A percentile compares a stretch with the other conserved stretches of the same genome.
Conservation (phyloP, 352 stramenopile genomes). For the Halophytophthora polymorphica region DNA sequence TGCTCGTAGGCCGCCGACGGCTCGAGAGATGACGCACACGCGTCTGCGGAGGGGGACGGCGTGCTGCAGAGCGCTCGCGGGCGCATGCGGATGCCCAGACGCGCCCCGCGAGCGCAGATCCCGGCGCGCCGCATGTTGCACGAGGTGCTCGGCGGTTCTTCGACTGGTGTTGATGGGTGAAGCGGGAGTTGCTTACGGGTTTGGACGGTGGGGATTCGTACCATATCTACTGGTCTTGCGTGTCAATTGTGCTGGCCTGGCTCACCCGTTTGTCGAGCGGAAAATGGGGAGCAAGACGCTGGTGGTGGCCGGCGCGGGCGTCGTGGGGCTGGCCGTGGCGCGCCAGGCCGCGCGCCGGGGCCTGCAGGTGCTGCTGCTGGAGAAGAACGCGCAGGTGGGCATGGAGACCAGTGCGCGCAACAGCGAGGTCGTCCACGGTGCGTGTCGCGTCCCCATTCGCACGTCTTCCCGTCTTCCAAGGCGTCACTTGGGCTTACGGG, state of each 20-base stretch:
- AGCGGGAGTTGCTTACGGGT: too few relatives aligned
- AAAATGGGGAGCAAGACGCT: constrained; percentile 44
- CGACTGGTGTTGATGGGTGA: too few relatives aligned
- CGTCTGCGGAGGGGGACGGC: too few relatives aligned
- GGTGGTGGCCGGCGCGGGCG: constrained; percentile 66
- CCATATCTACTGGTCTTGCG: neutral
- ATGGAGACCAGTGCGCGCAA: constrained; percentile 90
- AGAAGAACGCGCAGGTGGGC: constrained; percentile 79
- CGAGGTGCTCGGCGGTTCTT: too few relatives aligned
- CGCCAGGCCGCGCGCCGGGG: constrained; percentile 49
- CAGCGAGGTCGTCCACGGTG: constrained; percentile 95
- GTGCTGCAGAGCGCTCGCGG: too few relatives aligned
- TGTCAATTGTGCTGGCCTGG: neutral
- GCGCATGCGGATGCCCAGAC: too few relatives aligned
- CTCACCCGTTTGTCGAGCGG: neutral
- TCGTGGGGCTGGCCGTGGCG: constrained; percentile 76
- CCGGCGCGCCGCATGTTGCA: too few relatives aligned
- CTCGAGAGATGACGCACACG: neutral
- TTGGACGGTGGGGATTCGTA: too few relatives aligned
- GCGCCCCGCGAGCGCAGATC: too few relatives aligned
- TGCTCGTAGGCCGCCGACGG: constrained; percentile 34
- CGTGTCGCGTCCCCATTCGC: constrained; percentile 3
- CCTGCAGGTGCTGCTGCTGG: constrained; percentile 84
- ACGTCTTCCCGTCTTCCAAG: constrained; percentile 11
- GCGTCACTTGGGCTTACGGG: constrained; percentile 1